phyloP scores from a whole-genome alignment of 805 yeast genomes.

The Torulaspora indica region DNA sequence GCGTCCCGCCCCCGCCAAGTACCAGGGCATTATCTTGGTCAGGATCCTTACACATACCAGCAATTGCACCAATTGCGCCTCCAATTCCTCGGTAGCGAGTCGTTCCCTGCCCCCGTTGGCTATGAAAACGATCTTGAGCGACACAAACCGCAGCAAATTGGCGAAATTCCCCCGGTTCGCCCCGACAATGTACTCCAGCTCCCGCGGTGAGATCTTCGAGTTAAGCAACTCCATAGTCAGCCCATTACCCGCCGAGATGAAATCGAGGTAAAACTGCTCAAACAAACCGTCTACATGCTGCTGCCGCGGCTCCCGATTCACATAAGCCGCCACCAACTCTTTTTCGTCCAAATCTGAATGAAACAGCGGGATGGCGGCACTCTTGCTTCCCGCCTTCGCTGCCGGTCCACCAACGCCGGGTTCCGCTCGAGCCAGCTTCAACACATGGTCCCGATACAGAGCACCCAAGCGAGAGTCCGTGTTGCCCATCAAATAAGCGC shows the following conservation, averaged over 20 bases:
- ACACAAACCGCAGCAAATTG: conserved; percentile 43
- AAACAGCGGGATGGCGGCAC: conserved; percentile 10
- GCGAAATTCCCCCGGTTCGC: conserved; percentile 55
- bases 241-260: conserved; percentile 16
- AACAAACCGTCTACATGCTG: conserved; percentile 37
- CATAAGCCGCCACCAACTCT: conserved; percentile 33
- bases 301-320: conserved; percentile 2
- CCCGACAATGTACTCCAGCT: conserved; percentile 56
- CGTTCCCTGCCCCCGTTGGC: conserved; percentile 16
- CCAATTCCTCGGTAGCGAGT: conserved; percentile 6
- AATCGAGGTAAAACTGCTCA: conserved; percentile 30
- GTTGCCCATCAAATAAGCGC: conserved; percentile 51
- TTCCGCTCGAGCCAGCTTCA: conserved; percentile 20
- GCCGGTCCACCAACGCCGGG: too few relatives aligned
- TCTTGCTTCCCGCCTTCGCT: conserved; percentile 18
- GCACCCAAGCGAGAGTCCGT: conserved; percentile 58
- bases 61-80: conserved; percentile 31
- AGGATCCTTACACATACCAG: conserved; percentile 62
- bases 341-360: conserved; percentile 23
- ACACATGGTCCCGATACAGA: conserved; percentile 49
- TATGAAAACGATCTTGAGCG: conserved; percentile 34
- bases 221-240: conserved; percentile 26
- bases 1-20: conserved; percentile 34
- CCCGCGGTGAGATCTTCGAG: conserved; percentile 50
- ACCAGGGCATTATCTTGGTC: conserved; percentile 59